Evolutionary conservation across 2,329 filamentous ascomycete genomes (phyloP), one percentile per base, ranked within the genome.

Genomic region (Zymoseptoria crescenta): DNA sequence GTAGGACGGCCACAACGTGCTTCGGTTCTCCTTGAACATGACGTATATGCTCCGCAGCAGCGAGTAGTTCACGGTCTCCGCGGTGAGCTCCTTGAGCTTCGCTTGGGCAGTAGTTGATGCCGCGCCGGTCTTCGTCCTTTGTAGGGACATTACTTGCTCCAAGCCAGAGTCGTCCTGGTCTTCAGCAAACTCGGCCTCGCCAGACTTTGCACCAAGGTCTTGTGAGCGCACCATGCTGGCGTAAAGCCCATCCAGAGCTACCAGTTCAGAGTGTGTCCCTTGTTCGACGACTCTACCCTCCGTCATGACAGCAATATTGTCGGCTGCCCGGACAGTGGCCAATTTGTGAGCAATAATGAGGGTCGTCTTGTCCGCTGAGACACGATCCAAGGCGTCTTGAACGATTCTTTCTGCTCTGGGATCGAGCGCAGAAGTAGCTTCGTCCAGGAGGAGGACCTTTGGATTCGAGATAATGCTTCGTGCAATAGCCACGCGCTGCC

Each of bases 281-380:
- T 77, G 72, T 62, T 80, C 78, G 5, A 77, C 64, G 9, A 79
- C 69, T 13, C 63, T 64, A 2, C 78, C 78, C 24, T 74, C 67
- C n/a, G 69, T 63, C 67, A 80, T 74, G 13, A 80, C 77, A 4
- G 73, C 72, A 24, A 79, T 79, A 51, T 75, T 76, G 64, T 79
- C 74, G 4, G 77, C 77, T n/a, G 64, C 66, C 54, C 69, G 72
- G 16, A 79, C 71, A 0, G 77, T 79, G 0, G 76, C 71, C 7
- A 79, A 69, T 52, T 74, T 74, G 62, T 80, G 77, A 0, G 77
- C 76, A 57, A 79, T 78, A 1, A 74, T 67, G 1, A 74, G 61
- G 0, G 73, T 74, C 0, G 73, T 74, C 49, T 68, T 68, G 57
- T 69, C 65, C 6, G 52, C 54, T 2, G 70, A 70, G 2, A 74